Evolutionary conservation across 2,329 filamentous ascomycete species (phyloP), one percentile per base, ranked within the genome.

Genomic region (Aspergillus fructus): DNA sequence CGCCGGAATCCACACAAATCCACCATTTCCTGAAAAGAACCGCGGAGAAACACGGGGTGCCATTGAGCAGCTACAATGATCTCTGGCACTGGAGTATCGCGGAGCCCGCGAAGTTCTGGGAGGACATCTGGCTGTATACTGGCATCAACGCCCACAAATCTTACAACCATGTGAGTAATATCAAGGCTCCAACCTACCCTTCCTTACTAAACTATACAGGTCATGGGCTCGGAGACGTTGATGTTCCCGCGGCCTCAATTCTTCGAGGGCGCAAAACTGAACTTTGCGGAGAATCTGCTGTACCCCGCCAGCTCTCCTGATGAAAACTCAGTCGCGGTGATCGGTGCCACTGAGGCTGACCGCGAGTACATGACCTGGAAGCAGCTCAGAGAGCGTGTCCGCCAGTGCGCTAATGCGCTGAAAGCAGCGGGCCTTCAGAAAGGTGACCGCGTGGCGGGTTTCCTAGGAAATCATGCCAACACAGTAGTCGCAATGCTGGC

Each of bases 241-340:
- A 89, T 97, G 83, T 97, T 92, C 67, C 93, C 93, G 23, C 87
- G 91, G 23, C 93, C 93, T 7, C 79, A 87, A 59, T 97, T 96
- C 80, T 97, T 97, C 73, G 74, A 85, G 56, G 88, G 88, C 9
- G 84, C 90, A 13, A 86, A 81, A 57, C 81, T 97, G 63, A 99
- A 97, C 74, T 97, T 97, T 71, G 93, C 93, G 24, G 91, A 97
- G 77, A 99, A 99, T 72, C 81, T 97, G 53, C 85, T 99, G 3
- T 97, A 88, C 72, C 93, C 93, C 3, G 74, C 79, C 2, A 80
- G 80, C 49, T 78, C 83, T 39, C 76, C 75, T 21, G 67, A 88
- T 61, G 83, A 87, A 50, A 74, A 85, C 46, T 80, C 83, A 4
- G 75, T 84, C 6, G 93, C 93, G 17, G 82, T 96, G 46, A 89